phyloP scores from a whole-genome alignment of 2,329 filamentous ascomycete genomes.

The Huntiella omanensis region DNA sequence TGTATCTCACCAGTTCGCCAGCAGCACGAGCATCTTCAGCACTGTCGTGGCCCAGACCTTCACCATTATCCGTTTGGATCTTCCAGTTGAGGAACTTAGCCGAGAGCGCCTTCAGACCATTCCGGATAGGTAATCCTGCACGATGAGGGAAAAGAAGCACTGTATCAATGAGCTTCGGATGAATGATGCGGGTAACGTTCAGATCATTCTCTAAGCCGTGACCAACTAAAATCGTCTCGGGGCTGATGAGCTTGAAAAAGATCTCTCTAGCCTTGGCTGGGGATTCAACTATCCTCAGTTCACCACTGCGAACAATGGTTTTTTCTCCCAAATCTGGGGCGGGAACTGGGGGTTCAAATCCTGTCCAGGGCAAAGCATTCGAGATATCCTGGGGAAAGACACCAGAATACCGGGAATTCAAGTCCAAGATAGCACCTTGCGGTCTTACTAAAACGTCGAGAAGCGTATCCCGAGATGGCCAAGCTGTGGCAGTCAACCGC shows the following conservation, averaged over 20 bases:
- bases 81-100: conserved; percentile 48
- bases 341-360: conserved; percentile 16
- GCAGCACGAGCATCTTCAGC: conserved; percentile 80
- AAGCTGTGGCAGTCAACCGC: conserved; percentile 71
- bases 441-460: conserved; percentile 76
- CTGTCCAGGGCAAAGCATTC: conserved; percentile 40
- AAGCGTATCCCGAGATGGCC: conserved; percentile 58
- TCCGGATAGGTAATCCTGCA: conserved; percentile 55
- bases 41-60: conserved; percentile 52
- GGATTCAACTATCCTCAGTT: conserved; percentile 55
- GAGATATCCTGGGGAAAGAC: conserved; percentile 61
- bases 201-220: conserved; percentile 94
- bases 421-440: conserved; percentile 64
- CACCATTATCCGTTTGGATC: conserved; percentile 51
- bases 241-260: conserved; percentile 56
- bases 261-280: conserved; percentile 57
- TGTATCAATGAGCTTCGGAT: conserved; percentile 72
- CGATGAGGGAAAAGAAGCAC: conserved; percentile 67
- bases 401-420: conserved; percentile 85
- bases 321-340: conserved; percentile 14
- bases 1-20: conserved; percentile 62
- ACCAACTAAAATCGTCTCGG: conserved; percentile 67
- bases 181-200: conserved; percentile 66
- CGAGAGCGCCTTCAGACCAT: conserved; percentile 59
- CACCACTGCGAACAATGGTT: conserved; percentile 17